Evolutionary conservation across 2,329 filamentous ascomycete genomes (phyloP), one percentile per base, ranked within the genome.

Genomic region (Clonostachys chloroleuca): DNA sequence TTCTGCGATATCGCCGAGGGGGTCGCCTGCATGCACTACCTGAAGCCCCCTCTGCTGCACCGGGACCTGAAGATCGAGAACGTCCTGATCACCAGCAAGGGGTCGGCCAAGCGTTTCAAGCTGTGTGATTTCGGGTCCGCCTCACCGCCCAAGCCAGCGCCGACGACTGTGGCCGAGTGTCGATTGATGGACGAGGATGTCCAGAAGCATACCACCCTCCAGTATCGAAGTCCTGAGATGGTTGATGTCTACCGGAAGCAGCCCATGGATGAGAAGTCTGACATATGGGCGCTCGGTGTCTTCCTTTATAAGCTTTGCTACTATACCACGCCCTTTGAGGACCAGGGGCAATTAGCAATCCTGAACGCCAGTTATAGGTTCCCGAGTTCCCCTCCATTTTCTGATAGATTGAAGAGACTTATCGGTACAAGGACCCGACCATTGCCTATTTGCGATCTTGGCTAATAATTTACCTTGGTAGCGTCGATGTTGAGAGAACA

Each of bases 201-300:
- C 12, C 94, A 97, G 68, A 89, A 89, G 59, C 92, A 99, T 64
- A 99, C 94, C 1, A 99, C 94, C 1, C 78, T 99, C 68, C 94
- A 99, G 66, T 99, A 99, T 65, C 81, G 94, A 55, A 97, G 92
- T 63, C 94, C 94, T 6, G 94, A 99, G 69, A 99, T 99, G 94
- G 86, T 99, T 51, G 94, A 99, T 61, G 94, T 99, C 20, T 99
- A 96, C 69, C 80, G 92, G 52, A 96, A 95, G 67, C 89, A 92
- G 58, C 91, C 94, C 1, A 96, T 99, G 61, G 90, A 99, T 62
- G 94, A 99, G 71, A 99, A 99, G 73, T 95, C 92, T 43, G 94
- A 99, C 66, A 96, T 99, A 33, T 99, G 92, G 94, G 94, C 94
- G 1, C 71, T 99, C 51, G 94, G 94, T 6, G 94, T 99, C 40